Evolutionary conservation across 352 stramenopile species (phyloP).

Genomic region (Pythium pyrilobum): DNA sequence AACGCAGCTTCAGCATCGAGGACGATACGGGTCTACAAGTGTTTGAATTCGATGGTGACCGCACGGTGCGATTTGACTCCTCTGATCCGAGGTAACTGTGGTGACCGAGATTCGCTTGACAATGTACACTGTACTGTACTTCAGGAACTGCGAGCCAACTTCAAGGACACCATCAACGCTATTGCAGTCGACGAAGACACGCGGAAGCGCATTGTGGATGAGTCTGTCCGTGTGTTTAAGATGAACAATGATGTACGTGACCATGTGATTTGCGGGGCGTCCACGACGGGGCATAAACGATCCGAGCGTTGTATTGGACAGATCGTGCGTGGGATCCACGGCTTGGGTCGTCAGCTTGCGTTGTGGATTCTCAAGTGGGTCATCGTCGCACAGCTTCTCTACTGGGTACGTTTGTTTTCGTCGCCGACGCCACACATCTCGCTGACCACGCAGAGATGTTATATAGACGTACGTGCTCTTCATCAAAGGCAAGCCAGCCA

Average conservation of each 20-base stretch:
- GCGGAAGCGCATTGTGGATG: slow-evolving; percentile 39
- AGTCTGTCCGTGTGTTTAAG: slow-evolving; percentile 52
- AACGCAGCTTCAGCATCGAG: slow-evolving; percentile 40
- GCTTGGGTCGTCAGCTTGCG: slow-evolving; percentile 34
- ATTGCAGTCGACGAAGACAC: slow-evolving; percentile 34
- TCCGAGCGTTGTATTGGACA: slow-evolving; percentile 2
- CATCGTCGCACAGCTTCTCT: slow-evolving; percentile 41
- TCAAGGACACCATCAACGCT: slow-evolving; percentile 63
- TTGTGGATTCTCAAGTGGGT: slow-evolving; percentile 60
- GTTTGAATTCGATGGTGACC: slow-evolving; percentile 51
- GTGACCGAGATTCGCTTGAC: neutral
- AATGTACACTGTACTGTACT: too few species aligned
- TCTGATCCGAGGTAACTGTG: too few species aligned
- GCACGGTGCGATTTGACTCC: slow-evolving; percentile 25
- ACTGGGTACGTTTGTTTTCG: slow-evolving; percentile 44
- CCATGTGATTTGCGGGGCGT: neutral
- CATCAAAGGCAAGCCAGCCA: slow-evolving; percentile 11
- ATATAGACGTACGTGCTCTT: slow-evolving; percentile 22
- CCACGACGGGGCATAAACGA: too few species aligned
- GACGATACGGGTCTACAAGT: slow-evolving; percentile 40
- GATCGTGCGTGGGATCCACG: slow-evolving; percentile 63
- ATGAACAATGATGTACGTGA: slow-evolving; percentile 58
- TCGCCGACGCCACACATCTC: slow-evolving; percentile 12
- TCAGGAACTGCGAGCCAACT: slow-evolving; percentile 35
- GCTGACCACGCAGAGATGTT: too few species aligned